Evolutionary conservation across 352 stramenopile species (phyloP).

Genomic region (Phytophthora foliorum): DNA sequence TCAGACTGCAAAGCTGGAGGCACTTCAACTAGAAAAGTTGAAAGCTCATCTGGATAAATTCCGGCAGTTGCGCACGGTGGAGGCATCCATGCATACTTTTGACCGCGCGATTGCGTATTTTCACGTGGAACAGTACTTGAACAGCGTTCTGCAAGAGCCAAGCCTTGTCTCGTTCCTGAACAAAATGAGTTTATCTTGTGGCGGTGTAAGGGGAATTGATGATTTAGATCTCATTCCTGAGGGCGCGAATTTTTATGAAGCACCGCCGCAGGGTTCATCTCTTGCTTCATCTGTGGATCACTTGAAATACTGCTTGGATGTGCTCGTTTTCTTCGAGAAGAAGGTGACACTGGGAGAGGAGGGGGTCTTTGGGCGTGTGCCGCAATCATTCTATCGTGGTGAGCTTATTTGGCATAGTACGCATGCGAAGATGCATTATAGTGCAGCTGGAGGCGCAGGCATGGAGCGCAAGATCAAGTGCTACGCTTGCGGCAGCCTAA

Average conservation of each 20-base stretch:
- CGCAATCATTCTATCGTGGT: slow-evolving; percentile 80
- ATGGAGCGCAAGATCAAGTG: slow-evolving; percentile 78
- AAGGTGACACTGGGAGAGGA: slow-evolving; percentile 79
- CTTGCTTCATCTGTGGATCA: slow-evolving; percentile 75
- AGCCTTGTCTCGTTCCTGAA: slow-evolving; percentile 74
- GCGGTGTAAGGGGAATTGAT: slow-evolving; percentile 30
- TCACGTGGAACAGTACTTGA: slow-evolving; percentile 87
- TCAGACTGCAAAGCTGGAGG: slow-evolving; percentile 80
- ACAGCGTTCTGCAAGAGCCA: slow-evolving; percentile 78
- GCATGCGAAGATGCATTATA: slow-evolving; percentile 44
- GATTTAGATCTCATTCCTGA: slow-evolving; percentile 74
- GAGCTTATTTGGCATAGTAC: slow-evolving; percentile 77
- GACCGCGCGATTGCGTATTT: slow-evolving; percentile 85
- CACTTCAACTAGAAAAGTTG: slow-evolving; percentile 67
- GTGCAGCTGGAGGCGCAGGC: slow-evolving; percentile 34
- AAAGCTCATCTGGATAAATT: slow-evolving; percentile 76
- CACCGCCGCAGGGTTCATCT: slow-evolving; percentile 52
- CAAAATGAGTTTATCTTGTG: slow-evolving; percentile 71
- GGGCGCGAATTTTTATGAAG: slow-evolving; percentile 78
- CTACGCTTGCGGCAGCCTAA: slow-evolving; percentile 78
- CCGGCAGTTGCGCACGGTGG: slow-evolving; percentile 78
- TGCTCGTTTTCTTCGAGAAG: slow-evolving; percentile 91
- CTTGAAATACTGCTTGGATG: slow-evolving; percentile 86
- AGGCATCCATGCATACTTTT: slow-evolving; percentile 83
- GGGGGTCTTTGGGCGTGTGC: slow-evolving; percentile 73